These are phyloP conservation scores for Syzygium jambos DNA, from an alignment of 345 rosid species.

Conservation along the genomic window DNA sequence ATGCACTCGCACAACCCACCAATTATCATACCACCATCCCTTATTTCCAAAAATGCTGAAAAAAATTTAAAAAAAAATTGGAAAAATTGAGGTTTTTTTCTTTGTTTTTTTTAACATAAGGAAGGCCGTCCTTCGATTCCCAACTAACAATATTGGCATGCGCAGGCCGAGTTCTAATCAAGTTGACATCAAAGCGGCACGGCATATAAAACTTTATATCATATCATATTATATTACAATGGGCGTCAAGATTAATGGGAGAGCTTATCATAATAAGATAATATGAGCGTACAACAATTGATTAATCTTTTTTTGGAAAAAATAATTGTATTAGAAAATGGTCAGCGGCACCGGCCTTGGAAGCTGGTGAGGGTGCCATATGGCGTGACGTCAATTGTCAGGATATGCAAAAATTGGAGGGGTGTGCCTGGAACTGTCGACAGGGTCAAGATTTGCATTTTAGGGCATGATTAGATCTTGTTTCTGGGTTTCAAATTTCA, in stretches of 20 bases:
- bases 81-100: not conserved
- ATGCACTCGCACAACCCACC: conserved; percentile 29
- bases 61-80: not conserved
- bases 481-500: not conserved
- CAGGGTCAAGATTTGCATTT: conserved; percentile 17
- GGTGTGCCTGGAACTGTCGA: conserved; percentile 15
- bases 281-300: not conserved
- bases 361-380: conserved; percentile 21
- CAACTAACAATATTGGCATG: not conserved
- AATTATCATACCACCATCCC: not conserved
- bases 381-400: conserved; percentile 19
- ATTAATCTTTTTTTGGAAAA: not conserved
- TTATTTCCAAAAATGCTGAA: not conserved
- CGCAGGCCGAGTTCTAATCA: not conserved
- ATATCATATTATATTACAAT: not conserved
- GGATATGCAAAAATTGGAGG: not conserved
- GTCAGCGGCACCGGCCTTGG: conserved; percentile 3
- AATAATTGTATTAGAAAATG: not conserved
- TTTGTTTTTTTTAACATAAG: not conserved
- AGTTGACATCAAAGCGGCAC: not conserved
- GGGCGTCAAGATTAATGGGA: not conserved
- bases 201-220: not conserved
- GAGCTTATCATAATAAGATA: not conserved
- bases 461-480: not conserved
- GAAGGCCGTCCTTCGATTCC: not conserved